Percentiles rank a stretch among this genome's conserved stretches.
Conservation (phyloP, 2,329 filamentous ascomycete species). For the Alternaria gaisen region DNA sequence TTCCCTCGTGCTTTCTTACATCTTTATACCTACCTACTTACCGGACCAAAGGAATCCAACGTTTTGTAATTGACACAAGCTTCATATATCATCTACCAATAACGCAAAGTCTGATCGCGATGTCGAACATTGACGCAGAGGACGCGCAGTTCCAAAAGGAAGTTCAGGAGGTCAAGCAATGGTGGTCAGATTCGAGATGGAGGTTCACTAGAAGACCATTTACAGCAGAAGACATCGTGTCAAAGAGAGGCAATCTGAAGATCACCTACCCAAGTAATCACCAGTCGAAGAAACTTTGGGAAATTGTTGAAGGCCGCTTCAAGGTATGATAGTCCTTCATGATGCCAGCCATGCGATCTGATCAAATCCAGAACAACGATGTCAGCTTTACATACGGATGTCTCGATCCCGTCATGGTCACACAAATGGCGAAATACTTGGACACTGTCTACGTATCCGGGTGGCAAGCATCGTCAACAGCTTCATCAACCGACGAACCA, state of each 20-base stretch:
- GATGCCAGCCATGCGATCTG: slow-evolving; percentile 10
- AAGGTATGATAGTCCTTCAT: slow-evolving; percentile 62
- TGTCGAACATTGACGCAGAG: slow-evolving; percentile 66
- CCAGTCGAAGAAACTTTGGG: slow-evolving; percentile 94
- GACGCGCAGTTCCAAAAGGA: slow-evolving; percentile 81
- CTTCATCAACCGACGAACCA: slow-evolving; percentile 92
- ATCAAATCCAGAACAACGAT: slow-evolving; percentile 71
- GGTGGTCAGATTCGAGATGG: slow-evolving; percentile 95
- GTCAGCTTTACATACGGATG: slow-evolving; percentile 97
- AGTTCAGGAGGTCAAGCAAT: slow-evolving; percentile 86
- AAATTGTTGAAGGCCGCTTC: slow-evolving; percentile 85
- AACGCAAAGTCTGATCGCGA: slow-evolving; percentile 20
- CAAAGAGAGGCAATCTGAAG: slow-evolving; percentile 90
- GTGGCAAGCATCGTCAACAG: slow-evolving; percentile 98
- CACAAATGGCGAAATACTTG: slow-evolving; percentile 98
- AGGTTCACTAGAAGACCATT: slow-evolving; percentile 90
- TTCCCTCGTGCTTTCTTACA: slow-evolving; percentile 2
- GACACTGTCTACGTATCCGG: slow-evolving; percentile 99
- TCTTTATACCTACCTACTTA: slow-evolving; percentile 1
- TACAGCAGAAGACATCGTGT: slow-evolving; percentile 95
- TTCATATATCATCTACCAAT: neutral
- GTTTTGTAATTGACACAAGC: neutral
- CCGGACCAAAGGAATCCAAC: neutral
- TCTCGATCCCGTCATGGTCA: slow-evolving; percentile 97
- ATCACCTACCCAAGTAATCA: slow-evolving; percentile 91